Base-by-base conservation (phyloP, 169 alveolate genomes). In the Hepatocystis sp. region DNA sequence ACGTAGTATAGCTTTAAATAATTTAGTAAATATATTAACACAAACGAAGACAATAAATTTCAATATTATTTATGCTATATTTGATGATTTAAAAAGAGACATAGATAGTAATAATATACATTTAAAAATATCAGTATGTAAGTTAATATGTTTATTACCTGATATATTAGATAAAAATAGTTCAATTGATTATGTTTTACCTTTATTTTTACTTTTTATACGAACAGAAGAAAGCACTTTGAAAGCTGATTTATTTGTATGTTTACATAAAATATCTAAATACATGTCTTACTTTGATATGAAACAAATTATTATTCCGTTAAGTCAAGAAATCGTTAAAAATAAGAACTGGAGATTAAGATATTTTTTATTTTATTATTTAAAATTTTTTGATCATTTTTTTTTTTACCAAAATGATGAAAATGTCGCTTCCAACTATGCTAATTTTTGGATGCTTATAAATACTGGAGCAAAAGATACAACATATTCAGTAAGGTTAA, bases 241-340 rank as follows among this genome's bases (percentile, higher is more conserved):
- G 27, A 81, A 81, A 53, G 60, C 89, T 0, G 89, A 81, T 5
- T 27, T 81, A 19, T 81, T 81, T 40, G 42, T 65, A 1, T 81
- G 89, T 8, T 39, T 81, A 28, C 89, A 81, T 53, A 81, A 81
- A 81, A 81, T 81, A 49, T 81, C 89, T 0, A 81, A 64, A 52
- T 58, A 61, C 47, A 81, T 81, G 25, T 81, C 89, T 25, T 81
- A 32, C 63, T 60, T 81, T 47, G 89, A 81, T 81, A 81, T 81
- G 89, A 81, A 81, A 61, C 89, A 81, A 81, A 81, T 81, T 3
- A 81, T 81, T n/a, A 81, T 81, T 27, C 89, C 89, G 10, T 28
- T 81, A 56, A 47, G 68, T 63, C 55, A 60, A 21, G 89, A 81
- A 81, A 81, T 81, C 63, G 60, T 51, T 13, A 81, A 81, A 63